Conservation (phyloP, 2,329 filamentous ascomycete species). For the Trichoderma koningii region DNA sequence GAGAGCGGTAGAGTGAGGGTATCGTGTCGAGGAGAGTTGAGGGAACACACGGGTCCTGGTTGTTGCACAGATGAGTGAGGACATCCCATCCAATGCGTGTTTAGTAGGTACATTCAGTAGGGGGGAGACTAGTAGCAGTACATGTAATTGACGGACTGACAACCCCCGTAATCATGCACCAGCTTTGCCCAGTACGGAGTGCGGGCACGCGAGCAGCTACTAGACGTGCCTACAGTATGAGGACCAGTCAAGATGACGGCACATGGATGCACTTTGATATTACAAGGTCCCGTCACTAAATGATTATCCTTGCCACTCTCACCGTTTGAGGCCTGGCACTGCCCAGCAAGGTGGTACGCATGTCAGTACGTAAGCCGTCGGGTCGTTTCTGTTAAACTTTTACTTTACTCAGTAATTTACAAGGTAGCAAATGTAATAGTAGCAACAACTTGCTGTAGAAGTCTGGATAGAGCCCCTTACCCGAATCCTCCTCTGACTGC, state of each 20-base stretch:
- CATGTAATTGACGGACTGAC: background rate
- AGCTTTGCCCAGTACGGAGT: slow-evolving; percentile 5
- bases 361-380: slow-evolving; percentile 12
- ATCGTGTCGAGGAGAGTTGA: background rate
- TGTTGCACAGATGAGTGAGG: too few relatives aligned
- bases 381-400: too few relatives aligned
- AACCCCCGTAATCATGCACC: too few relatives aligned
- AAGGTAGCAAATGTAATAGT: too few relatives aligned
- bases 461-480: too few relatives aligned
- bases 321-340: background rate
- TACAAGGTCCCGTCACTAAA: background rate
- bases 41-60: background rate
- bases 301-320: slow-evolving; percentile 14
- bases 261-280: background rate
- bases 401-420: too few relatives aligned
- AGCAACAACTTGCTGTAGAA: too few relatives aligned
- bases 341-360: background rate
- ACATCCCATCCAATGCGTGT: too few relatives aligned
- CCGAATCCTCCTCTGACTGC: background rate
- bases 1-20: background rate
- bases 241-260: background rate
- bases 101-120: background rate
- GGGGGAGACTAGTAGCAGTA: background rate
- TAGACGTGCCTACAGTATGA: background rate
- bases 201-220: slow-evolving; percentile 7